A percentile compares a stretch with the other conserved stretches of the same genome.
Evolutionary conservation across 1,284 basidiomycete genomes (phyloP).

Genomic region (Ustilago hordei): DNA sequence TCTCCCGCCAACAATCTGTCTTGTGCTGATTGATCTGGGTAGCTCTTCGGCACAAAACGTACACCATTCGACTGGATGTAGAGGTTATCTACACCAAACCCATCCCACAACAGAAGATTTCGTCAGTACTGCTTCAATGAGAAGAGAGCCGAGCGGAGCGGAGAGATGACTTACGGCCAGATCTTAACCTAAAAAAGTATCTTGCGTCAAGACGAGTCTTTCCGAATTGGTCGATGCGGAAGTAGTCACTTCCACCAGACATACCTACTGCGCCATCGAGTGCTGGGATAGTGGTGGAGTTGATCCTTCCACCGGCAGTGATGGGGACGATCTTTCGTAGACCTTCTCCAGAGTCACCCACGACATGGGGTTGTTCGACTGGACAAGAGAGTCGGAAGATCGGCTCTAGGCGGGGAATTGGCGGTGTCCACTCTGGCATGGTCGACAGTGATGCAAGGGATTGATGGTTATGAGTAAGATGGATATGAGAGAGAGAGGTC

Average conservation of each 20-base stretch:
- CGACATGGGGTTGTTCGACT: conserved; percentile 13
- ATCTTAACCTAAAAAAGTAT: conserved; percentile 36
- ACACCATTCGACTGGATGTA: conserved; percentile 40
- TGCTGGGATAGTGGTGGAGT: conserved; percentile 16
- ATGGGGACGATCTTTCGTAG: conserved; percentile 43
- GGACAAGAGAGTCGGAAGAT: conserved; percentile 29
- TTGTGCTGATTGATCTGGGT: conserved; percentile 25
- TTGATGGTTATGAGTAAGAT: not conserved
- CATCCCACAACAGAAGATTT: not conserved
- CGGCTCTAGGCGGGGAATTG: conserved; percentile 12
- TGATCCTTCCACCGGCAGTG: conserved; percentile 19
- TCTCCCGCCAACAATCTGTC: conserved; percentile 16
- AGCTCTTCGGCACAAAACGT: conserved; percentile 22
- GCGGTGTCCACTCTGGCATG: conserved; percentile 27
- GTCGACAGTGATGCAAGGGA: not conserved
- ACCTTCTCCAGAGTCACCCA: conserved; percentile 40
- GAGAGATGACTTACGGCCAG: conserved; percentile 21
- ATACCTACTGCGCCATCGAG: conserved; percentile 28
- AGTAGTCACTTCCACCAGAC: conserved; percentile 40
- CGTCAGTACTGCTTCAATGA: not conserved
- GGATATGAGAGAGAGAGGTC: not conserved
- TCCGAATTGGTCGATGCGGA: conserved; percentile 31
- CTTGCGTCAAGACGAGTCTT: conserved; percentile 43
- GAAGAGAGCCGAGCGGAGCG: not conserved
- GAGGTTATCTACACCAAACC: conserved; percentile 14